Evolutionary conservation across 176 grass and related monocot species (phyloP), one percentile per base, ranked within the genome.

Genomic region (Avena insularis): DNA sequence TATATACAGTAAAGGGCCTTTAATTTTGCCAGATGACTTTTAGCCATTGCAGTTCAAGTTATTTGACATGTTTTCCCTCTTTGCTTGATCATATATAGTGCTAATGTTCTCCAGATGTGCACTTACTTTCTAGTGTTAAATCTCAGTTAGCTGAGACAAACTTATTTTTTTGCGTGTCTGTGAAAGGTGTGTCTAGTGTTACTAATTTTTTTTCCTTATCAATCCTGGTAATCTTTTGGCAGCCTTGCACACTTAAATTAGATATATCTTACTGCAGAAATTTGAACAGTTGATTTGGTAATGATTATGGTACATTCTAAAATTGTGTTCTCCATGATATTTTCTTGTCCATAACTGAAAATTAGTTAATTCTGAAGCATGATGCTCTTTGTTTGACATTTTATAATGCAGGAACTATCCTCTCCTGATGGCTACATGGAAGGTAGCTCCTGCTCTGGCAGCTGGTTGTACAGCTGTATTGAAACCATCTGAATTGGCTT

Each of bases 361-460:
- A 31, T 66, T 83, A 60, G 21, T 66, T 82, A 43, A 16, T 13
- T 70, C 61, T 82, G 53, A 82, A 81, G 13, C 57, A n/a, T 81
- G 45, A 71, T 48, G 0, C 47, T 86, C 43, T 70, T 54, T 43
- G 56, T 56, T 51, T 69, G 46, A 31, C 33, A 66, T 58, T 29
- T 80, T 77, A 16, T 75, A 49, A 68, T 80, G 40, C 77, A 99
- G 97, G 97, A 99, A 99, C 72, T 96, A 99, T 90, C 97, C 97
- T 90, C 90, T 99, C 38, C 66, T 99, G 71, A 99, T 99, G 97
- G 94, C 92, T 89, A 82, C 91, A 84, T 99, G 97, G 97, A 99
- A 99, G 87, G 97, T 99, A 81, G 97, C 97, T 85, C 94, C 97
- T 91, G 97, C 97, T 57, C 85, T 99, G 79, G 97, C 97, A 91